A percentile compares a stretch with the other conserved stretches of the same genome.
phyloP scores from a whole-genome alignment of 495 filamentous ascomycete species.

The Astrocystis sublimbata region DNA sequence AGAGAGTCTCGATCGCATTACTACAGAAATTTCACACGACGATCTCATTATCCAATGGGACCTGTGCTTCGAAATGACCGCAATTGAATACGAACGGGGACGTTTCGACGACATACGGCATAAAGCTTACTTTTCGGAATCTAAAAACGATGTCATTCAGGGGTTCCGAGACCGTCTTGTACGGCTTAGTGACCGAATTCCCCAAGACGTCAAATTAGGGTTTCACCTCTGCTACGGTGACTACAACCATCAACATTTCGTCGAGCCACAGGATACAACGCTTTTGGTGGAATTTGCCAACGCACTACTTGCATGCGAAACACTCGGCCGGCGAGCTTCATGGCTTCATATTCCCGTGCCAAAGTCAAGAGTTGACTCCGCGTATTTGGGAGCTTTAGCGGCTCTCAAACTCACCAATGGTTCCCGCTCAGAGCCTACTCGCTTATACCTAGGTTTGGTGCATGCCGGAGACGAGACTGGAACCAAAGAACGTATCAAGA shows the following conservation, averaged over 20 bases:
- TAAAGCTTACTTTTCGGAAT: conserved; percentile 33
- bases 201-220: conserved; percentile 38
- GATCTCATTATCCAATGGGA: conserved; percentile 51
- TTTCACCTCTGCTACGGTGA: conserved; percentile 54
- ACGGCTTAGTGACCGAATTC: conserved; percentile 32
- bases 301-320: conserved; percentile 21
- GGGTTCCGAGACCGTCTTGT: conserved; percentile 38
- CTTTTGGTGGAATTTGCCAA: conserved; percentile 38
- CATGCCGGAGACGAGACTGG: conserved; percentile 45
- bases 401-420: conserved; percentile 35
- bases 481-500: conserved; percentile 38
- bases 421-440: conserved; percentile 22
- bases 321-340: conserved; percentile 26
- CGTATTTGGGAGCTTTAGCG: conserved; percentile 28
- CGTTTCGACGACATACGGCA: conserved; percentile 16
- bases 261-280: conserved; percentile 40
- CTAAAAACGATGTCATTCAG: conserved; percentile 35
- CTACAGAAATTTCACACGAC: conserved; percentile 38
- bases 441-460: conserved; percentile 42
- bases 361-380: conserved; percentile 28
- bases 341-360: conserved; percentile 52
- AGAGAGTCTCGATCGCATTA: conserved; percentile 36
- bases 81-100: conserved; percentile 31
- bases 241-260: conserved; percentile 41
- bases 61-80: conserved; percentile 38